A percentile compares a stretch with the other conserved stretches of the same genome.
Evolutionary conservation across 1,284 basidiomycete species (phyloP).

Genomic region (Coriolopsis trogii): DNA sequence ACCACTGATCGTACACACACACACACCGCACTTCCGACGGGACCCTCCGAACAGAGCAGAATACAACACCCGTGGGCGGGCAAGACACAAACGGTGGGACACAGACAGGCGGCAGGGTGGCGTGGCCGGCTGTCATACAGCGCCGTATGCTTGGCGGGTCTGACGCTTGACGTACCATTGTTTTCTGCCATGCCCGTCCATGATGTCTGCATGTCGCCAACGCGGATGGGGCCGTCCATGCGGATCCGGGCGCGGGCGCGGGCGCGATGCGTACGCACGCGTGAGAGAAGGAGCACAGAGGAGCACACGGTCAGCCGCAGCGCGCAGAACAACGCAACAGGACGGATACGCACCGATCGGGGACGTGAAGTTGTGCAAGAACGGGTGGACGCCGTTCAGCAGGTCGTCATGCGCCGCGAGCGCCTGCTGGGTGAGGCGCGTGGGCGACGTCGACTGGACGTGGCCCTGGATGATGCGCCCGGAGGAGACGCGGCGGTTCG

Average conservation of each 20-base stretch:
- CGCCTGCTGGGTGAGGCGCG: constrained; percentile 28
- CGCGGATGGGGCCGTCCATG: no score
- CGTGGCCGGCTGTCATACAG: neutral
- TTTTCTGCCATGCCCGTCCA: constrained; percentile 19
- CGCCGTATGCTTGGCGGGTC: constrained; percentile 2
- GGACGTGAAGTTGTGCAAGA: constrained; percentile 35
- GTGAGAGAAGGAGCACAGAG: no score
- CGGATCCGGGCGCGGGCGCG: no score
- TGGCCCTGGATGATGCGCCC: constrained; percentile 27
- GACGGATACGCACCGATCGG: constrained; percentile 28
- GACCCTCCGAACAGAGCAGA: no score
- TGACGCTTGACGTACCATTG: constrained; percentile 21
- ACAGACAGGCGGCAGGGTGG: neutral
- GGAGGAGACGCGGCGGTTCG: constrained; percentile 30
- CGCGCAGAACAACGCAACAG: neutral
- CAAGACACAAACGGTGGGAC: neutral
- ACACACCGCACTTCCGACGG: no score
- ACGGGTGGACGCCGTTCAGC: constrained; percentile 28
- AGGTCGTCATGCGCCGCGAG: constrained; percentile 26
- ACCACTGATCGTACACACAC: no score
- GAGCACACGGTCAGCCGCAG: neutral
- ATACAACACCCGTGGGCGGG: neutral
- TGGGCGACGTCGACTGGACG: constrained; percentile 17
- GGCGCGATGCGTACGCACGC: no score
- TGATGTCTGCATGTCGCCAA: constrained; percentile 13